These are phyloP conservation scores for Hypoxylon sp. DNA, from an alignment of 2,329 filamentous ascomycete genomes.

Conservation along the genomic window DNA sequence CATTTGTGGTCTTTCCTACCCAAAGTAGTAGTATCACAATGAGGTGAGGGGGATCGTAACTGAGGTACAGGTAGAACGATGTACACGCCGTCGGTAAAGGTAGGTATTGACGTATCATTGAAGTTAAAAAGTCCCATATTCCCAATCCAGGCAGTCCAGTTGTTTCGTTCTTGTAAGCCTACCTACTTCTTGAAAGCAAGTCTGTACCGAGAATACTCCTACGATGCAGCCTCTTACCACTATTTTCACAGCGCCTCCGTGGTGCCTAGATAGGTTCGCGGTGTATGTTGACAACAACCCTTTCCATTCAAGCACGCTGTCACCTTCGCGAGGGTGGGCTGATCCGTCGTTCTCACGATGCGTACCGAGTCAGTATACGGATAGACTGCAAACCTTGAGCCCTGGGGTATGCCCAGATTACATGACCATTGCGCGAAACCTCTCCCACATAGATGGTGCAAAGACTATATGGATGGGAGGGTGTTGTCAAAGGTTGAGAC, in stretches of 20 bases:
- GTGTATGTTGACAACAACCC: constrained; percentile 50
- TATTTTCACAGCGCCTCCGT: constrained; percentile 48
- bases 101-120: background rate
- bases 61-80: background rate
- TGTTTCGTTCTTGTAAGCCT: background rate
- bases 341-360: constrained; percentile 53
- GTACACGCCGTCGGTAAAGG: too few species aligned
- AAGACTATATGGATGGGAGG: constrained; percentile 50
- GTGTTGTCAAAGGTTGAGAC: constrained; percentile 53
- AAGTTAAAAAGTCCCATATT: background rate
- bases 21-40: background rate
- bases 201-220: background rate
- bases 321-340: constrained; percentile 53
- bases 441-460: constrained; percentile 25
- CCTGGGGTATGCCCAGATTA: constrained; percentile 52
- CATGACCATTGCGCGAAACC: constrained; percentile 49
- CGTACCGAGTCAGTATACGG: constrained; percentile 50
- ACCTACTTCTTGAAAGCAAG: background rate
- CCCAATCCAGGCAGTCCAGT: background rate
- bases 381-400: constrained; percentile 50
- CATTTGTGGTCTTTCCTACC: background rate
- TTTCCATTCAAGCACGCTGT: constrained; percentile 47
- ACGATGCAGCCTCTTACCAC: constrained; percentile 51
- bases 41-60: background rate
- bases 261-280: constrained; percentile 51